Evolutionary conservation across 78 protist species (phyloP).

Genomic region (Emiliania huxleyi): DNA sequence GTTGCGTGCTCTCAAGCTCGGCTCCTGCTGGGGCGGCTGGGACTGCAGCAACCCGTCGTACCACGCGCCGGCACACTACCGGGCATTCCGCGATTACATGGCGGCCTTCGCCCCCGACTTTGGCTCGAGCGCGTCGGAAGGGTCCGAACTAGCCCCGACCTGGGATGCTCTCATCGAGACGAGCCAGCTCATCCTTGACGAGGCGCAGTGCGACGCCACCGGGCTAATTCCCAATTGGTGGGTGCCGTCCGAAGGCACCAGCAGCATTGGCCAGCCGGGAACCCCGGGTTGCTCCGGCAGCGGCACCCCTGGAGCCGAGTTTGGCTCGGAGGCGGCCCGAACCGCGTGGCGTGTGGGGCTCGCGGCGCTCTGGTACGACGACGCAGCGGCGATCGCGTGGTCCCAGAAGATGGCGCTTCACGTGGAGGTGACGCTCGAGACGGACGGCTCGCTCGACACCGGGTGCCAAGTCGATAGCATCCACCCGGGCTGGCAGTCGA

Average conservation of each 20-base stretch:
- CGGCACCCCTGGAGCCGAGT: neutral
- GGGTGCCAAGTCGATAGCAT: neutral
- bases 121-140: neutral
- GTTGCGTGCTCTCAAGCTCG: neutral
- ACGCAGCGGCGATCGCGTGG: neutral
- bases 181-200: neutral
- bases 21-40: neutral
- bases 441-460: neutral
- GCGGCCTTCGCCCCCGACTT: neutral
- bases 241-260: neutral
- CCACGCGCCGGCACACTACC: neutral
- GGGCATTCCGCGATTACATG: neutral
- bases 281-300: neutral
- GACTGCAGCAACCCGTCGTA: slow-evolving; percentile 1
- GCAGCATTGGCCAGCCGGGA: neutral
- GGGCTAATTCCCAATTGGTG: neutral
- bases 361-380: neutral
- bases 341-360: neutral
- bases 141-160: too few relatives aligned
- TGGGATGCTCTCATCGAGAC: neutral
- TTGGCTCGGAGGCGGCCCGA: neutral
- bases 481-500: neutral
- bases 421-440: neutral
- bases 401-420: neutral
- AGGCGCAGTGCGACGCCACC: neutral